Base-by-base conservation (phyloP, 768 basidiomycete genomes). In the Gymnopilus junonius region DNA sequence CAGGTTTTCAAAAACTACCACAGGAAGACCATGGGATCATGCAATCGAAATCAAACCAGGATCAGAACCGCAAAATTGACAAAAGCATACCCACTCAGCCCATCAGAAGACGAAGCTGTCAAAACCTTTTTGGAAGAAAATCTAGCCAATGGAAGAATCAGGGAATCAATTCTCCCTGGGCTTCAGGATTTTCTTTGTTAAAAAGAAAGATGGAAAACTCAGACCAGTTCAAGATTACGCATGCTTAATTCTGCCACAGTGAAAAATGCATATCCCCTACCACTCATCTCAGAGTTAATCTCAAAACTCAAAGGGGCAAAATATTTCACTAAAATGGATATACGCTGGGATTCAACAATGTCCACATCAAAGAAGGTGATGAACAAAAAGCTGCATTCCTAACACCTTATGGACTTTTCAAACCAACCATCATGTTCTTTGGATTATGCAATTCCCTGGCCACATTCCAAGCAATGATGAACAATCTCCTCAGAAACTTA, bases 331-430 rank as follows among this genome's bases (percentile, higher is more conserved):
- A 50, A 50, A 29, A 25, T 50, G 12, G 48, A 50, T 31, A 29
- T 50, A 8, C 48, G 48, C 3, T 50, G 48, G 48, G 48, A 6
- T 50, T 50, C 17, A 50, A 50, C 27, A 50, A 50, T 32, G 29
- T 50, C 10, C 48, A 14, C 25, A 50, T 50, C 48, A 50, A 50
- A 29, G 48, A 50, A 29, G 48, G 48, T 1, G 74, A 82, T 53
- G 70, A 81, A 63, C 76, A 74, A 72, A 83, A 82, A 3, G 74
- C 77, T 0, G 73, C 76, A 0, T 83, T 83, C 63, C 75, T 77
- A 53, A 78, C 45, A 10, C 76, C 55, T 56, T 27, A 57, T 61
- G 51, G 53, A 5, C 20, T 72, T 0, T 74, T 74, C 32, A 54
- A 64, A 55, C 65, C 70, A 8, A 46, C 65, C 0, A 78, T 82